Evolutionary conservation across 305 asterid genomes (phyloP).

Genomic region (Andrographis paniculata): DNA sequence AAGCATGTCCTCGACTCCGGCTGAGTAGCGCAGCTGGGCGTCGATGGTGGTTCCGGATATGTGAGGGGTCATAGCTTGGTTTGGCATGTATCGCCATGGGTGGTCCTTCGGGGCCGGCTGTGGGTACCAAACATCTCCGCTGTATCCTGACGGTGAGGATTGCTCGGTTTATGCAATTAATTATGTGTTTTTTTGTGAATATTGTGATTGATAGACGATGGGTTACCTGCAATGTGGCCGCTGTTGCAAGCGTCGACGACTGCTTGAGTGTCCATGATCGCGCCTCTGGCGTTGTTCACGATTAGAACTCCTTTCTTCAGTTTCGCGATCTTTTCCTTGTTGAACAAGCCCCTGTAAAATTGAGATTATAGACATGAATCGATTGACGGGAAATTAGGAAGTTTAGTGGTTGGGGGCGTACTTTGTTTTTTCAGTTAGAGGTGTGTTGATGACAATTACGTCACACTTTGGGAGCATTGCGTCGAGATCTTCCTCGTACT

Average conservation of each 20-base stretch:
- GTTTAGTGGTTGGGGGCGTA: too few relatives aligned
- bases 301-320: conserved; percentile 84
- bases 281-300: conserved; percentile 96
- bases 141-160: too few relatives aligned
- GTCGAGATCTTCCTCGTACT: conserved; percentile 82
- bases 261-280: conserved; percentile 97
- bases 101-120: conserved; percentile 99
- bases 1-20: conserved; percentile 91
- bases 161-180: too few relatives aligned
- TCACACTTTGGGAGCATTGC: conserved; percentile 92
- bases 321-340: conserved; percentile 77
- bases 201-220: too few relatives aligned
- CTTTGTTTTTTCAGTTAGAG: conserved; percentile 92
- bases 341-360: conserved; percentile 67
- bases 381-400: too few relatives aligned
- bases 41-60: conserved; percentile 94
- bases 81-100: conserved; percentile 99
- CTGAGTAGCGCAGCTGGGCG: conserved; percentile 94
- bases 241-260: conserved; percentile 87
- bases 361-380: too few relatives aligned
- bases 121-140: conserved; percentile 98
- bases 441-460: conserved; percentile 77
- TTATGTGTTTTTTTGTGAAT: too few relatives aligned
- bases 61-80: conserved; percentile 99
- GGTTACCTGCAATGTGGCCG: conserved; percentile 88